phyloP scores from a whole-genome alignment of 2,329 filamentous ascomycete genomes.

The Aspergillus spinulosporus region DNA sequence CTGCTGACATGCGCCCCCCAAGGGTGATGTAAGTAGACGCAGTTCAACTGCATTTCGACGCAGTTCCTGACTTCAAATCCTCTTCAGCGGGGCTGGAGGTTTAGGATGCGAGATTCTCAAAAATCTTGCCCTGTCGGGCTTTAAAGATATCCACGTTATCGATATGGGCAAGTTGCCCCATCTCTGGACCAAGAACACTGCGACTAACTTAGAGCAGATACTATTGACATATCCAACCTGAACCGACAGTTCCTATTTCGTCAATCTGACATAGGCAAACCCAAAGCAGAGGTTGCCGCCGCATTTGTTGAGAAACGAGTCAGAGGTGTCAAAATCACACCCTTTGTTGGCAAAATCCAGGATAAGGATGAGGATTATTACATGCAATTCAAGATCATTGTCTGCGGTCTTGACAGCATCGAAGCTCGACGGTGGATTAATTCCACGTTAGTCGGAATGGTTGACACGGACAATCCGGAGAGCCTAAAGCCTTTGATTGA shows the following conservation, averaged over 20 bases:
- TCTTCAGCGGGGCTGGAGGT: constrained; percentile 78
- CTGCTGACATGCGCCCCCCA: constrained; percentile 22
- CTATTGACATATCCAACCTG: constrained; percentile 96
- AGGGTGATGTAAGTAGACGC: constrained; percentile 54
- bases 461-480: constrained; percentile 79
- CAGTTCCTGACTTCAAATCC: constrained; percentile 31
- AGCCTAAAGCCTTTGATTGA: constrained; percentile 92
- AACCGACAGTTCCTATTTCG: constrained; percentile 98
- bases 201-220: constrained; percentile 60
- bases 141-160: constrained; percentile 97
- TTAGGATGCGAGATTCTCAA: constrained; percentile 96
- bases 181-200: not conserved
- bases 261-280: constrained; percentile 84
- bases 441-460: constrained; percentile 84
- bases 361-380: constrained; percentile 97
- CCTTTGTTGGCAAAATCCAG: constrained; percentile 92
- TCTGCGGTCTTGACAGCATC: constrained; percentile 95
- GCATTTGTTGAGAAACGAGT: constrained; percentile 87
- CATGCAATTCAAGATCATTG: constrained; percentile 90
- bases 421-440: constrained; percentile 99
- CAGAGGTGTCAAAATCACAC: constrained; percentile 86
- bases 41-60: not conserved
- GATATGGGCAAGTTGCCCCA: constrained; percentile 73
- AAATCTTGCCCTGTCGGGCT: constrained; percentile 90
- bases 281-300: constrained; percentile 90